Evolutionary conservation across 2,329 filamentous ascomycete genomes (phyloP).

Genomic region (Cladosporium sp.): DNA sequence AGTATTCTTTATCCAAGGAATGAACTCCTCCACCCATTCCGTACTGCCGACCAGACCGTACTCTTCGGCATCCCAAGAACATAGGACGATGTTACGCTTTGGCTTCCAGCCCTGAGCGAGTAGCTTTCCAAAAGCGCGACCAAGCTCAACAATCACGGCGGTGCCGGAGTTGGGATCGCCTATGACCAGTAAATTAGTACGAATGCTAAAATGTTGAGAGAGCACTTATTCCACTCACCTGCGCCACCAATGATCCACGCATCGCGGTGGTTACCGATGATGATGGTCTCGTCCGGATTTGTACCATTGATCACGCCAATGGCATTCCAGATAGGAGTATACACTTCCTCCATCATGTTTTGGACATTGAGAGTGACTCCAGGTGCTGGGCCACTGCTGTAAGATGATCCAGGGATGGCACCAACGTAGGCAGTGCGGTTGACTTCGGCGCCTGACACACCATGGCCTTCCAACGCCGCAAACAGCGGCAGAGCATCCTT

Average conservation of each 20-base stretch:
- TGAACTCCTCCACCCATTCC: slow-evolving; percentile 49
- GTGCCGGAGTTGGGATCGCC: slow-evolving; percentile 50
- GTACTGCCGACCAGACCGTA: slow-evolving; percentile 39
- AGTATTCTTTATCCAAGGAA: slow-evolving; percentile 43
- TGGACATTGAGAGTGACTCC: slow-evolving; percentile 64
- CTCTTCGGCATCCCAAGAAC: slow-evolving; percentile 43
- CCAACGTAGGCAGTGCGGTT: slow-evolving; percentile 60
- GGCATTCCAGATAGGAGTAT: slow-evolving; percentile 74
- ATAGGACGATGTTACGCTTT: slow-evolving; percentile 45
- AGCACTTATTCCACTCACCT: neutral
- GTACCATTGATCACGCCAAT: slow-evolving; percentile 65
- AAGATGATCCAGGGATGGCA: slow-evolving; percentile 63
- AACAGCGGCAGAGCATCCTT: slow-evolving; percentile 74
- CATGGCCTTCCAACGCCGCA: slow-evolving; percentile 76
- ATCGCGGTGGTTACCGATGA: slow-evolving; percentile 52
- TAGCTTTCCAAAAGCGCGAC: slow-evolving; percentile 47
- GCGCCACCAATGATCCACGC: slow-evolving; percentile 53
- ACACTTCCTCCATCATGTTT: slow-evolving; percentile 78
- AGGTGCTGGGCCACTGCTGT: slow-evolving; percentile 76
- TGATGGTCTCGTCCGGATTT: slow-evolving; percentile 53
- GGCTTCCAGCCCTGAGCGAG: slow-evolving; percentile 50
- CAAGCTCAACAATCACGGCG: slow-evolving; percentile 47
- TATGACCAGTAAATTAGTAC: neutral
- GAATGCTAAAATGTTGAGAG: too few relatives aligned
- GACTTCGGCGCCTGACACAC: slow-evolving; percentile 51